Base-by-base conservation (phyloP, 495 filamentous ascomycete genomes). In the Cercophora sp. region DNA sequence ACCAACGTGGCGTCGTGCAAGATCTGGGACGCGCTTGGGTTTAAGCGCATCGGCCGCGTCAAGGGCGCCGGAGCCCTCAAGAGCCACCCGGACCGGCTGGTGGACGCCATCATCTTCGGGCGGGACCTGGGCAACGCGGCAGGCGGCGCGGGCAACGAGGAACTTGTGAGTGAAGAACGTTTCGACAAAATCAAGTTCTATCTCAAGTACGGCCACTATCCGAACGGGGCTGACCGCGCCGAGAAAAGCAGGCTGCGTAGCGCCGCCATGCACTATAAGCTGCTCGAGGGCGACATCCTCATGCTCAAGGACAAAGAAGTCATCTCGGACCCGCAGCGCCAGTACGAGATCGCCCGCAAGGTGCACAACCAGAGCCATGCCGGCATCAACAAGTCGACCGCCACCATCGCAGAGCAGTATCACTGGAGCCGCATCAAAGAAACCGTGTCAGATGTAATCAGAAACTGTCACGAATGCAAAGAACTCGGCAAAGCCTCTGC, bases 401-500 rank as follows among this genome's bases (percentile, higher is more conserved):
- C 91, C 8, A 86, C 84, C 18, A 96, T 98, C 56, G 91, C 93
- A 2, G 86, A 96, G 67, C 86, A 87, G 58, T 96, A 89, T 61
- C 93, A 96, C 65, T 98, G 93, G 93, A 91, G 94, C n/a, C 80
- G 93, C 26, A 97, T 98, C 72, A 98, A 97, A 66, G 92, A 96
- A 67, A 97, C 92, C 0, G 93, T 96, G 50, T 92, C 86, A 64
- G 81, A 88, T 57, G 91, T 96, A 63, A 96, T 98, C 72, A 85
- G 86, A 54, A 90, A 93, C 54, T 98, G 93, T 68, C 69, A 83
- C 2, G 83, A 96, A 62, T 98, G 92, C 76, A 95, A 92, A 71
- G 89, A 93, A 53, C 72, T 80, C 29, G 77, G 82, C 53, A 91
- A 89, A 62, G 54, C 62, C 18, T 52, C 57, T 18, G n/a, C n/a